Conservation (phyloP, 345 rosid genomes). For the thale cress (Arabidopsis thaliana) region TAIR10.1 NC_003074.8:2484001-2484500, state of each 20-base stretch:
- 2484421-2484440: slow-evolving; percentile 31
- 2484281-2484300: background rate
- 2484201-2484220: background rate
- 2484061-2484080: background rate
- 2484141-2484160: background rate
- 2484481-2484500: slow-evolving; percentile 26
- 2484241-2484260: background rate
- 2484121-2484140: slow-evolving; percentile 14
- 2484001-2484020: slow-evolving; percentile 4
- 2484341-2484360: slow-evolving; percentile 24
- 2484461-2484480: slow-evolving; percentile 9
- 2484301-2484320: background rate
- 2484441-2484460: background rate
- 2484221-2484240: background rate
- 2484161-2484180: background rate
- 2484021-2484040: slow-evolving; percentile 22
- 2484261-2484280: background rate
- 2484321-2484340: slow-evolving; percentile 6
- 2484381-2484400: slow-evolving; percentile 42
- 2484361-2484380: slow-evolving; percentile 41
- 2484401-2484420: background rate
- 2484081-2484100: background rate
- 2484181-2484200: background rate
- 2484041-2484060: slow-evolving; percentile 15
- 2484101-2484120: slow-evolving; percentile 7